A percentile compares a stretch with the other conserved stretches of the same genome.
Evolutionary conservation across 2,329 filamentous ascomycete species (phyloP).

Genomic region (Lomentospora prolificans): DNA sequence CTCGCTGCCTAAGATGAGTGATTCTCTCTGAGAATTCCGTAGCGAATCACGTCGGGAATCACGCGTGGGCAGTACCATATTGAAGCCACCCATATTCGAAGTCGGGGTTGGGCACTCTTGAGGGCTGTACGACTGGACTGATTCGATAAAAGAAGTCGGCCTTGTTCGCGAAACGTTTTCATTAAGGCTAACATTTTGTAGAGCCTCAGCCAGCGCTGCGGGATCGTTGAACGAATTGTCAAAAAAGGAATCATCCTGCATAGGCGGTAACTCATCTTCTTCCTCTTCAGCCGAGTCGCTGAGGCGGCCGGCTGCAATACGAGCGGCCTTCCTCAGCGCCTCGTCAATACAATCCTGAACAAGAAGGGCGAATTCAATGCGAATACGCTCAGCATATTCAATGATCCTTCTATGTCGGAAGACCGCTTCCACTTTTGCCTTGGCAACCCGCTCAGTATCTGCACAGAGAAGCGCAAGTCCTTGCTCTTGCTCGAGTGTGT

Average conservation of each 20-base stretch:
- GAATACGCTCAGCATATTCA: constrained; percentile 91
- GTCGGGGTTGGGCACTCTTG: constrained; percentile 84
- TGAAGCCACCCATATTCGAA: constrained; percentile 54
- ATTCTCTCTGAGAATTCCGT: constrained; percentile 22
- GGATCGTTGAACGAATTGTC: constrained; percentile 48
- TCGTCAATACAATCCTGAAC: constrained; percentile 95
- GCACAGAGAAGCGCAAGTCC: constrained; percentile 79
- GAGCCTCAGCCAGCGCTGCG: constrained; percentile 45
- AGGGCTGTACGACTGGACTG: constrained; percentile 81
- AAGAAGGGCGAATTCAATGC: constrained; percentile 82
- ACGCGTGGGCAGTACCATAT: constrained; percentile 18
- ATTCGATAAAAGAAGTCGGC: constrained; percentile 48
- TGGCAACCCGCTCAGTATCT: constrained; percentile 78
- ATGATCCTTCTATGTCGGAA: constrained; percentile 85
- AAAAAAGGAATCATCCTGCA: constrained; percentile 45
- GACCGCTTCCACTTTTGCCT: constrained; percentile 85
- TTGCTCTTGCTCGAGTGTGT: constrained; percentile 86
- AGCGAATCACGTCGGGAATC: constrained; percentile 56
- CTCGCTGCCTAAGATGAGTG: constrained; percentile 76
- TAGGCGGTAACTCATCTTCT: constrained; percentile 34
- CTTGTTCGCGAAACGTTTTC: constrained; percentile 41
- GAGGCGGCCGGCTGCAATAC: constrained; percentile 74
- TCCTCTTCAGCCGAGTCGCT: constrained; percentile 65
- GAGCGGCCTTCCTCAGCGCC: constrained; percentile 79
- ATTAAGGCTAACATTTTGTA: constrained; percentile 33